phyloP scores from a whole-genome alignment of 1,284 basidiomycete species.

The Ceratobasidium sp. region DNA sequence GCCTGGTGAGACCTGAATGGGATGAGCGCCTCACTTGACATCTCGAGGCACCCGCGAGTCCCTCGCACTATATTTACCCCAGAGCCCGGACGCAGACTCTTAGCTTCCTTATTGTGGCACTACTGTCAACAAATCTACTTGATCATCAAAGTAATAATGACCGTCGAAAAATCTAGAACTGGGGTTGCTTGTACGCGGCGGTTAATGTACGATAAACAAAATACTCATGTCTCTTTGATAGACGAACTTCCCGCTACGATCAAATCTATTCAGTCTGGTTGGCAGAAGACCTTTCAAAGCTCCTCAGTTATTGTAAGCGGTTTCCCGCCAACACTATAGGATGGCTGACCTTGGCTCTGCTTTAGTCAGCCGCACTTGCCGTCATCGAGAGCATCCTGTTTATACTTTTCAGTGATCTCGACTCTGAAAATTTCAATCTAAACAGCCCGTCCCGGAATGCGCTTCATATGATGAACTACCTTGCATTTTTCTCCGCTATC shows the following conservation, averaged over 20 bases:
- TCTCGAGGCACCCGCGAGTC: not conserved
- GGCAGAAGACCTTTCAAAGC: conserved; percentile 32
- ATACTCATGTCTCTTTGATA: not conserved
- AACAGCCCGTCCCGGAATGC: not conserved
- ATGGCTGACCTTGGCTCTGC: not conserved
- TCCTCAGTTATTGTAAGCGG: conserved; percentile 11
- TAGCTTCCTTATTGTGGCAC: not conserved
- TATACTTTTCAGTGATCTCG: not conserved
- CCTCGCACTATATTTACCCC: not conserved
- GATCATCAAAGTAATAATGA: not conserved
- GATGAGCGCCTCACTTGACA: too few relatives aligned
- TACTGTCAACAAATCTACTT: not conserved
- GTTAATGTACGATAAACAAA: not conserved
- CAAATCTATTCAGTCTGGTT: conserved; percentile 29
- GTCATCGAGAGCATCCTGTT: conserved; percentile 1
- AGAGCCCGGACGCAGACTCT: not conserved
- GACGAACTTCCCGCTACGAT: conserved; percentile 31
- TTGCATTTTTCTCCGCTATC: conserved; percentile 8
- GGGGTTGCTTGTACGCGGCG: not conserved
- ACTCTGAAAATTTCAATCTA: not conserved
- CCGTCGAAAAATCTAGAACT: not conserved
- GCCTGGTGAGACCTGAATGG: not conserved
- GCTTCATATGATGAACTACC: conserved; percentile 9
- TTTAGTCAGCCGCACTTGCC: conserved; percentile 6
- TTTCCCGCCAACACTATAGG: not conserved